Evolutionary conservation across 2,329 filamentous ascomycete species (phyloP), one percentile per base, ranked within the genome.

Genomic region (Ascochyta rabiei): DNA sequence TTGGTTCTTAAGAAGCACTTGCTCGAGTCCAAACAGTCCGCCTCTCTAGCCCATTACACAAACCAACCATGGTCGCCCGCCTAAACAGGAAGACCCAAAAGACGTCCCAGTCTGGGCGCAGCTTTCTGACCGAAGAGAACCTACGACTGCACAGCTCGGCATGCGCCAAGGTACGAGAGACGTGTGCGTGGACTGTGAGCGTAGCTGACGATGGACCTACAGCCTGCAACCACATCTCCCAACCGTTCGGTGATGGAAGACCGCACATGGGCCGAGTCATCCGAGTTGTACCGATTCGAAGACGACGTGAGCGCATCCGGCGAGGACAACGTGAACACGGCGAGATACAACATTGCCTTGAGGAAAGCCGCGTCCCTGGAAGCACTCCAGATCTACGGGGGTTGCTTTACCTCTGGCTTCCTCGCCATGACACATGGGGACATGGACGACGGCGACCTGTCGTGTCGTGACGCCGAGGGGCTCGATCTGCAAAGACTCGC

Each of bases 391-490:
- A 61, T 72, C 10, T 75, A 75, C 38, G 61, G 63, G 12, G 70
- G 71, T 10, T 65, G 66, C 53, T 68, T 70, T 35, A 63, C 70
- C 10, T 73, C 68, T n/a, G 63, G 65, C n/a, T 68, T 68, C 37
- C 56, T 68, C 34, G 64, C 64, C 6, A 63, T 68, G 49, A 59
- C 71, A 58, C 58, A 62, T n/a, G 24, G 66, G 66, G 39, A 55
- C 62, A 30, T 61, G 61, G 15, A 57, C 64, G 26, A 63, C 56
- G 49, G 34, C 56, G 56, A 35, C 59, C 61, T 42, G 26, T 59
- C 41, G 41, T 63, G 47, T 53, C 57, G 6, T 61, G 64, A 69
- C 38, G 47, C 64, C 8, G 69, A 73, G 33, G 57, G 57, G 6
- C 53, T 67, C n/a, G 65, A 72, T 16, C 47, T 66, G 30, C 62